Conservation (phyloP, 2,329 filamentous ascomycete species). For the Penicillium digitatum region DNA sequence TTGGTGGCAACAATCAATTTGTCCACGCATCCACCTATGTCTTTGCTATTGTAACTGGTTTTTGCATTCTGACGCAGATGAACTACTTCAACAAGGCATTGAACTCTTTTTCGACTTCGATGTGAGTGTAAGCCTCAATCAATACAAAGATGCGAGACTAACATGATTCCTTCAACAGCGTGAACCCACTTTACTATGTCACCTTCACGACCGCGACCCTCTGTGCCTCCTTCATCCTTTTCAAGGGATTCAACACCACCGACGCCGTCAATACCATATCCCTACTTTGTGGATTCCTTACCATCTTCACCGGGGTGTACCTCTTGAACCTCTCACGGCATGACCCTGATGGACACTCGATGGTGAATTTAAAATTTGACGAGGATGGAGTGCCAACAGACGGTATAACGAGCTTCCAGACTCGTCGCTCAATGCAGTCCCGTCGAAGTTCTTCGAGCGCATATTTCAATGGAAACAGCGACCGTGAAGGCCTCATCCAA, state of each 20-base stretch:
- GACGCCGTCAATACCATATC: slow-evolving; percentile 89
- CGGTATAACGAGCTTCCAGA: slow-evolving; percentile 82
- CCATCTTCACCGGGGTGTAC: slow-evolving; percentile 94
- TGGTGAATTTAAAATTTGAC: slow-evolving; percentile 56
- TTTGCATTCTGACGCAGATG: slow-evolving; percentile 98
- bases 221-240: slow-evolving; percentile 91
- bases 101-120: slow-evolving; percentile 93
- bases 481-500: slow-evolving; percentile 78
- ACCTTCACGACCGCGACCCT: slow-evolving; percentile 95
- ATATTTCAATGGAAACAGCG: slow-evolving; percentile 55
- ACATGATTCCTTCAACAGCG: slow-evolving; percentile 50
- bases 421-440: slow-evolving; percentile 87
- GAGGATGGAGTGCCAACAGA: slow-evolving; percentile 80
- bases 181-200: slow-evolving; percentile 95
- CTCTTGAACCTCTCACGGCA: slow-evolving; percentile 90
- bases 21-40: slow-evolving; percentile 93
- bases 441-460: slow-evolving; percentile 64
- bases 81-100: slow-evolving; percentile 99
- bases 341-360: slow-evolving; percentile 74
- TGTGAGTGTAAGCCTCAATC: slow-evolving; percentile 58
- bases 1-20: slow-evolving; percentile 93
- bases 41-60: slow-evolving; percentile 85
- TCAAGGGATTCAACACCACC: slow-evolving; percentile 92
- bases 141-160: neutral
- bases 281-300: slow-evolving; percentile 84